Evolutionary conservation across 345 rosid species (phyloP).

Genomic region (Eucalyptus marginata): DNA sequence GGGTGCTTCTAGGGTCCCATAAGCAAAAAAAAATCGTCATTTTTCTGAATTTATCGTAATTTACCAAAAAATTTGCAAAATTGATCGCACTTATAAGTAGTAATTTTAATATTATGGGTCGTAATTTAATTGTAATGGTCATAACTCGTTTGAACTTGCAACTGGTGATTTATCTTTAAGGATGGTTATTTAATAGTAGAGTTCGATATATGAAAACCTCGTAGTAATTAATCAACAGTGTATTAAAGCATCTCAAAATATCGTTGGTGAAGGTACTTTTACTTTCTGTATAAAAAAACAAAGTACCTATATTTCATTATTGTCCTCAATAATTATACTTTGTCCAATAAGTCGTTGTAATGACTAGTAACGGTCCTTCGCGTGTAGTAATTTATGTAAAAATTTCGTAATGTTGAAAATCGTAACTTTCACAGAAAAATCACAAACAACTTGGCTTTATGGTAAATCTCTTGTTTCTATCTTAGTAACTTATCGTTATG

Average conservation of each 20-base stretch:
- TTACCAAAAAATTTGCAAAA: neutral
- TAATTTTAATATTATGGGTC: neutral
- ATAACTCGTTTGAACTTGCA: neutral
- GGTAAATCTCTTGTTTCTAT: neutral
- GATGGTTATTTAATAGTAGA: neutral
- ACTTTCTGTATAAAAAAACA: neutral
- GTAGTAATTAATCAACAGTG: neutral
- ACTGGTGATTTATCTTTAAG: neutral
- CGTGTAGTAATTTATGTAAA: neutral
- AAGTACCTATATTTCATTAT: neutral
- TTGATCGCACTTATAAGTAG: neutral
- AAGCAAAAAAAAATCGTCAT: neutral
- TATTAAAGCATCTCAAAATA: neutral
- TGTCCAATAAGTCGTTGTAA: neutral
- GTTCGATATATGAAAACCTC: neutral
- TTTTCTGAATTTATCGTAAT: neutral
- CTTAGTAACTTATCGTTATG: neutral
- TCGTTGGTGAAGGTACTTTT: neutral
- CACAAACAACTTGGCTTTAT: neutral
- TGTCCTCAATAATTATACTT: neutral
- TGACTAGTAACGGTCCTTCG: neutral
- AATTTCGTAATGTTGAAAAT: neutral
- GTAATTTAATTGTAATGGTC: neutral
- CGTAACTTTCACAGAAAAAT: neutral
- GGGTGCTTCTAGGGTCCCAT: neutral